These are phyloP conservation scores for Obba rivulosa DNA, from an alignment of 768 basidiomycete species.

Conservation along the genomic window DNA sequence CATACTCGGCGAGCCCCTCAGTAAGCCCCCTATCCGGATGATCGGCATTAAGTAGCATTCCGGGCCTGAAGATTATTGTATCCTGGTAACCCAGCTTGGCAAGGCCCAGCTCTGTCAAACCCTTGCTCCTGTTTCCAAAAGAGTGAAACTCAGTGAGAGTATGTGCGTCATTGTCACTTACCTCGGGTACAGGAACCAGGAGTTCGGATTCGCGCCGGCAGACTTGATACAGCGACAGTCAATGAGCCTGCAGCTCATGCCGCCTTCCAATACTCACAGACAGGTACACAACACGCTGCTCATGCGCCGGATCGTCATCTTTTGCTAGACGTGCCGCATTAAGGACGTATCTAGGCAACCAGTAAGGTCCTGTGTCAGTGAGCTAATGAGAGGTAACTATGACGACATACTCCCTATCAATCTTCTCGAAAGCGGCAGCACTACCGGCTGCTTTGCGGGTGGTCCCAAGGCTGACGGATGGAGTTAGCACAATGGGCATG, in stretches of 20 bases:
- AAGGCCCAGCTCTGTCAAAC: conserved; percentile 64
- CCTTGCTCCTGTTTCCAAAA: conserved; percentile 52
- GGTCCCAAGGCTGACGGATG: conserved; percentile 54
- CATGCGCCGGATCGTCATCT: conserved; percentile 33
- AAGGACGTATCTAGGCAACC: conserved; percentile 55
- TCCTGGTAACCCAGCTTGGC: conserved; percentile 66
- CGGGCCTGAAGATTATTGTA: conserved; percentile 67
- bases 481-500: neutral
- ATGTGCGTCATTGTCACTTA: conserved; percentile 15
- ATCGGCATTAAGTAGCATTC: conserved; percentile 41
- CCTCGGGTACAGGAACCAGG: conserved; percentile 49
- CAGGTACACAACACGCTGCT: conserved; percentile 65
- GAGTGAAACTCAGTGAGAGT: conserved; percentile 1
- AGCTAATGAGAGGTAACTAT: neutral
- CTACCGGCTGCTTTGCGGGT: conserved; percentile 56
- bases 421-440: conserved; percentile 59
- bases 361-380: neutral
- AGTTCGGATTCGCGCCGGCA: conserved; percentile 44
- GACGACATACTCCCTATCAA: conserved; percentile 61
- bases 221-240: conserved; percentile 27
- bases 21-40: conserved; percentile 33
- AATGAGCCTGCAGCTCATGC: too few species aligned
- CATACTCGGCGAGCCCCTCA: conserved; percentile 37
- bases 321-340: conserved; percentile 66
- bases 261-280: conserved; percentile 40